Base-by-base conservation (phyloP, 2,329 filamentous ascomycete genomes). In the Magnaporthales sp. region DNA sequence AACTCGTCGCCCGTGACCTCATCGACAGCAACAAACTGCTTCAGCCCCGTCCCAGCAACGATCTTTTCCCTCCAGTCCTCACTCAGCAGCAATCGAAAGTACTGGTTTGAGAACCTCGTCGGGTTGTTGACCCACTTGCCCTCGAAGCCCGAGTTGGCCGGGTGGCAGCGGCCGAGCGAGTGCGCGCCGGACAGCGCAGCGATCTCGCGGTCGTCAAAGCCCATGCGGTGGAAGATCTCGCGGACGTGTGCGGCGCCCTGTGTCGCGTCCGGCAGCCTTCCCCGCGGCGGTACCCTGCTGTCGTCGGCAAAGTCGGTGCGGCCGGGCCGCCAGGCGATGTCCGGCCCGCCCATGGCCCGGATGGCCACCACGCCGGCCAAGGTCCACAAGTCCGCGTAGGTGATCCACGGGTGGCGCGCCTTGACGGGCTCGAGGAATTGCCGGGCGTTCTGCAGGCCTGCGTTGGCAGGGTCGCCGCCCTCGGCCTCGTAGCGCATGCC, bases 121-220 rank as follows among this genome's bases (percentile, higher is more conserved):
- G 75, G 76, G 67, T 75, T 77, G 66, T 75, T 75, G 56, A 76
- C 75, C 75, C 76, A 77, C 63, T 75, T 74, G 24, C 76, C 75
- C 58, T 77, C 73, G 67, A 77, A 77, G 1, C 76, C 91, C 26
- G 58, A 63, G 56, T 51, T 54, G 31, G 26, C 65, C 6, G 60
- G 27, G 60, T 67, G 66, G 29, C 67, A 95, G 71, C 93, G 91
- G 69, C 93, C 93, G 51, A 96, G 86, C 65, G 91, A 90, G 81
- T 96, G 92, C 63, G 91, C 92, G 71, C 92, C 92, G 32, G 84
- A 84, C 62, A 97, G 86, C 31, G 94, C 94, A 62, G 97, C 93
- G 76, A 97, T 97, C 80, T 97, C 93, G 74, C 90, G 91, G 80
- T 98, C 94, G 78, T 95, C 90, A 85, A 97, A 97, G 71, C 93